phyloP scores from a whole-genome alignment of 441 rosid species.

The Euphorbia schlechtendalii region DNA sequence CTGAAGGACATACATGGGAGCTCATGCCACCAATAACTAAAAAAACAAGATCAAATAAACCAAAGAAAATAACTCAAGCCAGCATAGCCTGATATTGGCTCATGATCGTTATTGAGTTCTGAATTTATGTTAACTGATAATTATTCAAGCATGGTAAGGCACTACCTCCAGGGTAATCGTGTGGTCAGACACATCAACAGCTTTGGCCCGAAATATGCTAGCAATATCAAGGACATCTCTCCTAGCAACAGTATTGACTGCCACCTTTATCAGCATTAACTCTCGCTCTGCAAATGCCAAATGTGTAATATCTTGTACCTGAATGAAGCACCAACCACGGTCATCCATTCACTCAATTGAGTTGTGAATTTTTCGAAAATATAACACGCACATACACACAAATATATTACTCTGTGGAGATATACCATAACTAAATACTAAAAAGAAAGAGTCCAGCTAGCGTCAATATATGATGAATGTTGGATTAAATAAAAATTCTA shows the following conservation, averaged over 20 bases:
- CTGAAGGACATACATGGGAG: neutral
- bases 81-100: neutral
- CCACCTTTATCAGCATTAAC: conserved; percentile 79
- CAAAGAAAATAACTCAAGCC: neutral
- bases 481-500: neutral
- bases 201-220: conserved; percentile 69
- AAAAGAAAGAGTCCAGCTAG: neutral
- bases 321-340: conserved; percentile 9
- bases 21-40: neutral
- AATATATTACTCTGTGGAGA: neutral
- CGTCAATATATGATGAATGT: neutral
- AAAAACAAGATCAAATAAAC: neutral
- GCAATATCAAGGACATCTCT: conserved; percentile 85
- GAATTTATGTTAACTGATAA: neutral
- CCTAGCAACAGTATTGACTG: conserved; percentile 65
- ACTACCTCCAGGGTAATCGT: conserved; percentile 81
- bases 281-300: conserved; percentile 84
- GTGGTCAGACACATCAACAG: conserved; percentile 88
- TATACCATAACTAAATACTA: neutral
- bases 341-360: neutral
- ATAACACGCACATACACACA: neutral
- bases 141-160: neutral
- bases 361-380: neutral
- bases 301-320: conserved; percentile 69
- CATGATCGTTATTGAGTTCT: neutral